Evolutionary conservation across 495 filamentous ascomycete genomes (phyloP).

Genomic region (Neurospora africana): DNA sequence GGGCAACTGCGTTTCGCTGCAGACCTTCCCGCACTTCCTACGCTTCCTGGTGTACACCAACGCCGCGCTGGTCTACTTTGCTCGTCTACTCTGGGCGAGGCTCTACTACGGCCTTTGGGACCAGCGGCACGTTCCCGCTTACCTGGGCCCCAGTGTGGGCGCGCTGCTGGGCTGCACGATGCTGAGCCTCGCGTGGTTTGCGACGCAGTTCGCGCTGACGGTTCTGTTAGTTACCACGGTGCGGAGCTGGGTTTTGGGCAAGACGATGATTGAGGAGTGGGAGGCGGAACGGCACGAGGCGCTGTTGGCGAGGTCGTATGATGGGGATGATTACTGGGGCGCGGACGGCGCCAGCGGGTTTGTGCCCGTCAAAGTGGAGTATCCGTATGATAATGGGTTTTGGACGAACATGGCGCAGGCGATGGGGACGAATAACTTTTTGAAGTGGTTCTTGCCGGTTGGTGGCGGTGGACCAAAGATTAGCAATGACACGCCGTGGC

Average conservation of each 20-base stretch:
- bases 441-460: constrained; percentile 47
- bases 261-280: constrained; percentile 87
- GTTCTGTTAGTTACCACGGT: constrained; percentile 48
- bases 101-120: constrained; percentile 52
- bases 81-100: constrained; percentile 51
- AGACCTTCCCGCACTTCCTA: constrained; percentile 80
- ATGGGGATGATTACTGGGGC: constrained; percentile 32
- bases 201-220: constrained; percentile 54
- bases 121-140: constrained; percentile 60
- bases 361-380: constrained; percentile 49
- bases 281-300: constrained; percentile 82
- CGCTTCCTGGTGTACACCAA: constrained; percentile 79
- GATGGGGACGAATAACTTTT: constrained; percentile 70
- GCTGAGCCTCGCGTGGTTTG: constrained; percentile 46
- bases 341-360: constrained; percentile 42
- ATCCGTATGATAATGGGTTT: constrained; percentile 87
- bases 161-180: constrained; percentile 59
- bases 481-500: constrained; percentile 6
- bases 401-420: constrained; percentile 84
- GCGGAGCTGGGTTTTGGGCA: constrained; percentile 34
- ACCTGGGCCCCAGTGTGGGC: constrained; percentile 59
- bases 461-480: constrained; percentile 30
- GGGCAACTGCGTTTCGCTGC: constrained; percentile 80
- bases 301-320: constrained; percentile 51
- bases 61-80: constrained; percentile 48